Base-by-base conservation (phyloP, 768 basidiomycete species). In the Butyriboletus loyo region DNA sequence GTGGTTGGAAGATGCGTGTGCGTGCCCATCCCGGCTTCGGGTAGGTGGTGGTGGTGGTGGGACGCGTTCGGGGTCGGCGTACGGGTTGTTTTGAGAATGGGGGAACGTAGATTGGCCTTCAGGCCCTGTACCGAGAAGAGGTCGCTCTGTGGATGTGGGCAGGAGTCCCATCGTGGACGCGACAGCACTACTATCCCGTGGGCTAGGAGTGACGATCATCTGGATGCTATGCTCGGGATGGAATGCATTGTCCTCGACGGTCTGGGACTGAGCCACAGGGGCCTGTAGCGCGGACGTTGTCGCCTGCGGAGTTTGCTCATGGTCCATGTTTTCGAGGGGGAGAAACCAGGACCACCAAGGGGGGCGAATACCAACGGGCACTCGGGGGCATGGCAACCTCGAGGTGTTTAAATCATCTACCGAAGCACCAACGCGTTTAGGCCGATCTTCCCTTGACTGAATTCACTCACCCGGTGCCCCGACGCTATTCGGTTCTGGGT, bases 261-360 rank as follows among this genome's bases (percentile, higher is more conserved):
- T 7, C 19, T 39, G 57, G 8, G 49, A 31, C n/a, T 48, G 40
- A 7, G 24, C n/a, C 2, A 22, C 37, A 22, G 50, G 37, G 2
- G 32, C 5, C 14, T 6, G 40, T 2, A 17, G 24, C n/a, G 15
- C 24, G 5, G 24, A 4, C 8, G 24, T 8, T 13, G 22, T 41
- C 15, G 17, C 14, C 24, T 28, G 55, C 5, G 41, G 28, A 8
- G 39, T 24, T 39, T 19, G 57, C 2, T 39, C 50, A 13, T 14
- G 41, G 41, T 67, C 58, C 66, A 67, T 67, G 31, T 7, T 46
- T 14, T 43, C 22, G 31, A 36, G 32, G 49, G n/a, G 34, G 46
- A 14, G 37, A 38, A 14, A 22, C 27, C 9, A 36, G 34, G 35
- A 13, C 24, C 34, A 3, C 32, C 27, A 17, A 31, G 21, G 39